Percentiles rank a stretch among this genome's conserved stretches.
Conservation (phyloP, 495 filamentous ascomycete species). For the Penicillium arizonense region DNA sequence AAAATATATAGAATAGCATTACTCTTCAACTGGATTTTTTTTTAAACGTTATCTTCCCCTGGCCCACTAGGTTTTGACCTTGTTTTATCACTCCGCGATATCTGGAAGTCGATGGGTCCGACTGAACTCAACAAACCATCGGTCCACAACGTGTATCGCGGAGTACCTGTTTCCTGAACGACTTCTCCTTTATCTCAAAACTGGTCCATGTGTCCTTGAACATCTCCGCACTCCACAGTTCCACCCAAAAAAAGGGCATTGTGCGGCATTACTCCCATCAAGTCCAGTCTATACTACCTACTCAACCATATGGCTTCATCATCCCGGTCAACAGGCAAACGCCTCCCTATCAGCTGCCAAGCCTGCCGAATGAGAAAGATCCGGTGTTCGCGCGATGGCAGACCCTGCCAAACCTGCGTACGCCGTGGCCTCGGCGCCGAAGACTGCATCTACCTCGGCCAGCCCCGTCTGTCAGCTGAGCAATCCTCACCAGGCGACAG, state of each 20-base stretch:
- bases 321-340: slow-evolving; percentile 33
- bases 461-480: slow-evolving; percentile 37
- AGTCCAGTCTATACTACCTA: background rate
- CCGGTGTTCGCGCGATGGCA: slow-evolving; percentile 39
- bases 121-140: background rate
- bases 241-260: background rate
- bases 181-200: background rate
- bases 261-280: background rate
- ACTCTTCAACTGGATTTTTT: background rate
- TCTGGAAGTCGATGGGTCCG: background rate
- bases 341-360: slow-evolving; percentile 43
- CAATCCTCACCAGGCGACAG: slow-evolving; percentile 24
- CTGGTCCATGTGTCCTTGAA: background rate
- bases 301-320: slow-evolving; percentile 19
- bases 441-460: slow-evolving; percentile 43
- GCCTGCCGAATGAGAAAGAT: slow-evolving; percentile 43
- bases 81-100: background rate
- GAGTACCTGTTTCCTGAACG: background rate
- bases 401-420: slow-evolving; percentile 42
- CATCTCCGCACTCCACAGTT: background rate
- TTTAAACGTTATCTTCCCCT: background rate
- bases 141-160: slow-evolving; percentile 3
- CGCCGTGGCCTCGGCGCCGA: slow-evolving; percentile 39
- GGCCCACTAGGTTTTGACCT: background rate
- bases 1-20: slow-evolving; percentile 1